phyloP scores from a whole-genome alignment of 2,329 filamentous ascomycete genomes.

The Elsinoe perseae region DNA sequence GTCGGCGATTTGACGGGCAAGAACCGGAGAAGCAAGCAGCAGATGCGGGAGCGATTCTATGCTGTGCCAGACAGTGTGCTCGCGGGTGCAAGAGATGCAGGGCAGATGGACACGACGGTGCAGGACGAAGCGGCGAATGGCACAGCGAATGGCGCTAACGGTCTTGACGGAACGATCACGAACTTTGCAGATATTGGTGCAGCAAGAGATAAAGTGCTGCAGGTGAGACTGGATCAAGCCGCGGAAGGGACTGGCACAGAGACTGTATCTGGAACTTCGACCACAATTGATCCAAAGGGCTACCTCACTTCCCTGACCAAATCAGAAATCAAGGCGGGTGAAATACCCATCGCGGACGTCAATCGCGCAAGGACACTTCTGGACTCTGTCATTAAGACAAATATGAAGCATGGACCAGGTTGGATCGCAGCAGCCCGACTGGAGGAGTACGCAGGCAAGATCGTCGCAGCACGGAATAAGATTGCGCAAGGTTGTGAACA shows the following conservation, averaged over 20 bases:
- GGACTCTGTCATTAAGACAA: slow-evolving; percentile 96
- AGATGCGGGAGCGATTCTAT: slow-evolving; percentile 72
- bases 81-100: slow-evolving; percentile 71
- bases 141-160: slow-evolving; percentile 39
- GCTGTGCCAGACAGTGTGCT: slow-evolving; percentile 95
- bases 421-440: slow-evolving; percentile 93
- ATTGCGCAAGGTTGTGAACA: slow-evolving; percentile 83
- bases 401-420: slow-evolving; percentile 85
- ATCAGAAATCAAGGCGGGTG: slow-evolving; percentile 67
- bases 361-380: slow-evolving; percentile 85
- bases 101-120: slow-evolving; percentile 82
- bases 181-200: slow-evolving; percentile 98
- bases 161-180: slow-evolving; percentile 77
- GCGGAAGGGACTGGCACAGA: slow-evolving; percentile 64
- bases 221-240: slow-evolving; percentile 87
- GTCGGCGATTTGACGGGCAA: slow-evolving; percentile 95
- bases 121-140: slow-evolving; percentile 58
- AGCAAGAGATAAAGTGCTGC: slow-evolving; percentile 88
- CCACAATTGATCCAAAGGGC: slow-evolving; percentile 87
- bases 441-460: slow-evolving; percentile 87
- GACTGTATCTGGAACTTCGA: slow-evolving; percentile 68
- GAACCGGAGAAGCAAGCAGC: slow-evolving; percentile 77
- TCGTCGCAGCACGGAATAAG: slow-evolving; percentile 77
- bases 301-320: slow-evolving; percentile 89
- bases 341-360: slow-evolving; percentile 85